Percentiles rank a stretch among this genome's conserved stretches.
phyloP scores from a whole-genome alignment of 495 filamentous ascomycete species.

The Penicillium goetzii region DNA sequence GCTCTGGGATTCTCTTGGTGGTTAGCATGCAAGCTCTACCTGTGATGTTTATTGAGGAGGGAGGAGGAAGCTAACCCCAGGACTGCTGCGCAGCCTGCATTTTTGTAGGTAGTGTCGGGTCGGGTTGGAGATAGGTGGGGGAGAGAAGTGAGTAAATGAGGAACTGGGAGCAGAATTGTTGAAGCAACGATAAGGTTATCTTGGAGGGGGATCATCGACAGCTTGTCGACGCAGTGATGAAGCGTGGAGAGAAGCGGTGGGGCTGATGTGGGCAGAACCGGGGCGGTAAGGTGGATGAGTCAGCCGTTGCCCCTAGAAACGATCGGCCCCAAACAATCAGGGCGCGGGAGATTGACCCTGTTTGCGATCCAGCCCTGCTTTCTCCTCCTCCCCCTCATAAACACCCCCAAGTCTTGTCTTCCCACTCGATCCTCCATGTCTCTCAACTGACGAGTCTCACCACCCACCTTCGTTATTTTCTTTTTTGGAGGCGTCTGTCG shows the following conservation, averaged over 20 bases:
- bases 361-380: constrained; percentile 30
- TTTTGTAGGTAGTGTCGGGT: constrained; percentile 11
- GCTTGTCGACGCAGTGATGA: constrained; percentile 18
- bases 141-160: neutral
- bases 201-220: constrained; percentile 24
- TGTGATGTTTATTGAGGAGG: neutral
- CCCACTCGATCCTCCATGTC: constrained; percentile 25
- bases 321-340: constrained; percentile 37
- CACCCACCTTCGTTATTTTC: constrained; percentile 32
- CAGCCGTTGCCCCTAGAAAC: constrained; percentile 43
- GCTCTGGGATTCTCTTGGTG: constrained; percentile 59
- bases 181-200: constrained; percentile 16
- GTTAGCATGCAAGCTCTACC: constrained; percentile 5
- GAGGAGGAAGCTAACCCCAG: constrained; percentile 54
- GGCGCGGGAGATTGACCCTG: constrained; percentile 29
- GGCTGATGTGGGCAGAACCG: constrained; percentile 31
- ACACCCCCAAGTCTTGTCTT: constrained; percentile 26
- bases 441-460: constrained; percentile 24
- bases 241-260: constrained; percentile 28
- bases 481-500: constrained; percentile 27
- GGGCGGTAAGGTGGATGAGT: constrained; percentile 38
- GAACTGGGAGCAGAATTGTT: neutral
- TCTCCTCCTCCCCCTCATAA: constrained; percentile 33
- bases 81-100: constrained; percentile 63
- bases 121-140: neutral